phyloP scores from a whole-genome alignment of 2,329 filamentous ascomycete genomes.

The Trichoderma sp. region DNA sequence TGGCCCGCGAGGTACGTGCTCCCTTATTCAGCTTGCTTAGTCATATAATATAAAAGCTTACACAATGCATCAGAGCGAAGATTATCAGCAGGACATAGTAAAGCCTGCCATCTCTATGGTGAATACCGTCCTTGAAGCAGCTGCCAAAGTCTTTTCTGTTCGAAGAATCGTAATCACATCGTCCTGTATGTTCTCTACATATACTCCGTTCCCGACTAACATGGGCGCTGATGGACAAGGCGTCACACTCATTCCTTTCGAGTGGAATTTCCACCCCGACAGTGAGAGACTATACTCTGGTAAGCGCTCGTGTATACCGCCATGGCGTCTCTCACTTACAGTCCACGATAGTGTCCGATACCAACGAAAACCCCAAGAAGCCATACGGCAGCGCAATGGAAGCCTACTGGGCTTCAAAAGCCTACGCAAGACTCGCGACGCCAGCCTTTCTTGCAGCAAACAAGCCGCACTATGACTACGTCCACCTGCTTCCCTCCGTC shows the following conservation, averaged over 20 bases:
- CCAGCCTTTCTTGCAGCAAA: slow-evolving; percentile 11
- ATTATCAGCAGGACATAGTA: slow-evolving; percentile 26
- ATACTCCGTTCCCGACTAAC: neutral
- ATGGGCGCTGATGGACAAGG: neutral
- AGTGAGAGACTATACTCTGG: slow-evolving; percentile 28
- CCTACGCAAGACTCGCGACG: slow-evolving; percentile 17
- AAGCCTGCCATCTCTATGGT: slow-evolving; percentile 28
- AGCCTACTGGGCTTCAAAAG: slow-evolving; percentile 31
- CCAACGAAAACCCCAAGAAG: slow-evolving; percentile 11
- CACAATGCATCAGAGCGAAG: slow-evolving; percentile 13
- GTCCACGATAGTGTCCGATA: neutral
- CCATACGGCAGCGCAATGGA: slow-evolving; percentile 25
- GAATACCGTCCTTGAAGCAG: slow-evolving; percentile 25
- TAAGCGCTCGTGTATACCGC: neutral
- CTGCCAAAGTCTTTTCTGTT: slow-evolving; percentile 12
- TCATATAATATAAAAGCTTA: neutral
- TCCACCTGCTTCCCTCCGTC: slow-evolving; percentile 30
- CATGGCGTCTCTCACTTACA: neutral
- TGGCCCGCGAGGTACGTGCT: slow-evolving; percentile 26
- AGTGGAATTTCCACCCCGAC: slow-evolving; percentile 28
- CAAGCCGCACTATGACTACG: slow-evolving; percentile 28
- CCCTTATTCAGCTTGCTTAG: fast-evolving
- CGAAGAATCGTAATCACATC: slow-evolving; percentile 31
- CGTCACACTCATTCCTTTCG: slow-evolving; percentile 29
- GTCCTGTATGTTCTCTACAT: slow-evolving; percentile 25